Evolutionary conservation across 345 rosid genomes (phyloP).

Genomic region (Acer yangbiense): DNA sequence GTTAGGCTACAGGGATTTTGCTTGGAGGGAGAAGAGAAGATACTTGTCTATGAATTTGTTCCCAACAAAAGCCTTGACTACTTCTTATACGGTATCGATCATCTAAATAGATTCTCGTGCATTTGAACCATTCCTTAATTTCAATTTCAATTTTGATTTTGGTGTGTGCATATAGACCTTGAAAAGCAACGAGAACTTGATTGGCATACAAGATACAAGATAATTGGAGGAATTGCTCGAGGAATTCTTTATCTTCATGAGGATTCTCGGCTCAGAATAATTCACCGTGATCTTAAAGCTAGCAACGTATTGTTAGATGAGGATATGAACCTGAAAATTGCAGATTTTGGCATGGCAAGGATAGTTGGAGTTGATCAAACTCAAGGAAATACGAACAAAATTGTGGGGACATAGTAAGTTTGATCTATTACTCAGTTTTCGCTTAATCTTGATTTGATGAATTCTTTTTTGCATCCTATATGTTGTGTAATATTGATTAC

Average conservation of each 20-base stretch:
- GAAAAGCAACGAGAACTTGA: not conserved
- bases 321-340: slow-evolving; percentile 4
- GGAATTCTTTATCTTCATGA: slow-evolving; percentile 12
- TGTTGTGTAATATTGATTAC: no score
- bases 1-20: slow-evolving; percentile 52
- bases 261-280: not conserved
- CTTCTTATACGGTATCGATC: slow-evolving; percentile 33
- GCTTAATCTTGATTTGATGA: no score
- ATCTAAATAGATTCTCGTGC: not conserved
- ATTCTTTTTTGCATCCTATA: no score
- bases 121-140: not conserved
- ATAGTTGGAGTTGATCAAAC: slow-evolving; percentile 4
- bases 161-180: not conserved
- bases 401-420: slow-evolving; percentile 26
- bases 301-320: not conserved
- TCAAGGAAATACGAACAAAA: slow-evolving; percentile 20
- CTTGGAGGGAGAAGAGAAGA: slow-evolving; percentile 41
- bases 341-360: slow-evolving; percentile 1
- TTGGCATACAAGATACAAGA: slow-evolving; percentile 33
- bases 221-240: slow-evolving; percentile 25
- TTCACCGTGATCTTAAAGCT: slow-evolving; percentile 8
- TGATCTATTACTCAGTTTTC: no score
- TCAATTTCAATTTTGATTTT: not conserved
- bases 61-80: slow-evolving; percentile 50
- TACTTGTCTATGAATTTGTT: slow-evolving; percentile 56